Evolutionary conservation across 371 early-diverging fungal species (phyloP).

Genomic region (Coemansia linderi): DNA sequence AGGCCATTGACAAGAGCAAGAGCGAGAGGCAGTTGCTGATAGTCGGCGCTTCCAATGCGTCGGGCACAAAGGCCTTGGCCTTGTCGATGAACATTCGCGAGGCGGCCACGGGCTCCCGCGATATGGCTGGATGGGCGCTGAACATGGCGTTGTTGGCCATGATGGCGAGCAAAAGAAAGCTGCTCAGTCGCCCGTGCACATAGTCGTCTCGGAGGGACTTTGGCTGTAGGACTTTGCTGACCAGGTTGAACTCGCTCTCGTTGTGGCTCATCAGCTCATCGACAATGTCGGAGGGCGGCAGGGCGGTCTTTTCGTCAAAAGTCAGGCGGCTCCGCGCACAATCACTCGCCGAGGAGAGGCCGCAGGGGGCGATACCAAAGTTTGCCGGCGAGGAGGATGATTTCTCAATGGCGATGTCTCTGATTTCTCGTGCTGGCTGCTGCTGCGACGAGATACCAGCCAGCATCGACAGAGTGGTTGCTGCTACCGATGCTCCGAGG

Average conservation of each 20-base stretch:
- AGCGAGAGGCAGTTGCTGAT: slow-evolving; percentile 29
- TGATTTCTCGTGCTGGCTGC: slow-evolving; percentile 5
- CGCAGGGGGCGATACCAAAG: not conserved
- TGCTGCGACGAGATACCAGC: slow-evolving; percentile 26
- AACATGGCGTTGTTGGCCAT: slow-evolving; percentile 45
- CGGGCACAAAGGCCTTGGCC: slow-evolving; percentile 35
- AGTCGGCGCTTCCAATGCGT: slow-evolving; percentile 34
- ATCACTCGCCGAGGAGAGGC: slow-evolving; percentile 6
- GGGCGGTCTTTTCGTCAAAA: slow-evolving; percentile 20
- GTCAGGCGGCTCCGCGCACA: not conserved
- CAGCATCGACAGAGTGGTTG: slow-evolving; percentile 22
- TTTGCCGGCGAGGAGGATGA: not conserved
- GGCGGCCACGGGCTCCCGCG: slow-evolving; percentile 14
- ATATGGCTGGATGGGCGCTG: slow-evolving; percentile 29
- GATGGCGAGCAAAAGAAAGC: slow-evolving; percentile 30
- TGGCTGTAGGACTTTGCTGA: slow-evolving; percentile 45
- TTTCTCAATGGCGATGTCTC: not conserved
- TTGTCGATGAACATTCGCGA: slow-evolving; percentile 24
- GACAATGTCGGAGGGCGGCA: slow-evolving; percentile 32
- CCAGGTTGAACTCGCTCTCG: slow-evolving; percentile 30
- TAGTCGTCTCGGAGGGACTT: slow-evolving; percentile 17
- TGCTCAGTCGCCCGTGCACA: slow-evolving; percentile 7
- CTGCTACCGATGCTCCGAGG: not conserved
- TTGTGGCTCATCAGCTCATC: slow-evolving; percentile 36
- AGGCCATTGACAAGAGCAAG: slow-evolving; percentile 32